Evolutionary conservation across 129 eudicot genomes (phyloP).

Genomic region (Mikania micrantha): DNA sequence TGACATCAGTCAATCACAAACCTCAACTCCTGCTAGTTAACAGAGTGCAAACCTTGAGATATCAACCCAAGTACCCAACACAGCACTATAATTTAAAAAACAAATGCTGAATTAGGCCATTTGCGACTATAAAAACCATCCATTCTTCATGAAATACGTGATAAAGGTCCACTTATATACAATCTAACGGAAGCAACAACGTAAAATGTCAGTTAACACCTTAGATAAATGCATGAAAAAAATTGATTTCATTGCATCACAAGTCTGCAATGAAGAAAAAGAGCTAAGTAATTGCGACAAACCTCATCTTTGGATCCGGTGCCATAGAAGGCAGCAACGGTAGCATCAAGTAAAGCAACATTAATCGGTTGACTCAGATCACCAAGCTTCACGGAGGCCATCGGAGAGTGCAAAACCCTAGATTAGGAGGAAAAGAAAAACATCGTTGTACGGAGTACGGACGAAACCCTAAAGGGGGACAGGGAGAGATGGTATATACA

Average conservation of each 20-base stretch:
- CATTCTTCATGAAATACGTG: not conserved
- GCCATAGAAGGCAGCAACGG: constrained; percentile 91
- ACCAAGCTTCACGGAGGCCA: constrained; percentile 95
- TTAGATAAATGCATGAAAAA: constrained; percentile 1
- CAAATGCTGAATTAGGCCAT: not conserved
- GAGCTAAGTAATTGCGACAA: not conserved
- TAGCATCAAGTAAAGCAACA: constrained; percentile 80
- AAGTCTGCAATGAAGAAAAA: not conserved
- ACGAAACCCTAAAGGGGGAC: constrained; percentile 33
- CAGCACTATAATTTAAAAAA: not conserved
- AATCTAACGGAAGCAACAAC: not conserved
- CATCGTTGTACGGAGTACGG: constrained; percentile 10
- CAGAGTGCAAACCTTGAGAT: not conserved
- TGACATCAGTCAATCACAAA: not conserved
- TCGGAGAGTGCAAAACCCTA: constrained; percentile 58
- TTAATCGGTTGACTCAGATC: constrained; percentile 94
- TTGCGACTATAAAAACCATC: not conserved
- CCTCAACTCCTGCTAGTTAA: not conserved
- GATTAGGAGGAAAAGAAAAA: constrained; percentile 13
- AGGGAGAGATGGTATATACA: constrained; percentile 26
- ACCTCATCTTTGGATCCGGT: constrained; percentile 99
- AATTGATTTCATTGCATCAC: constrained; percentile 4
- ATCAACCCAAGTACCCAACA: not conserved
- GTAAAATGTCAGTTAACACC: no score
- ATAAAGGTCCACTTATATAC: not conserved